Percentiles rank a stretch among this genome's conserved stretches.
phyloP scores from a whole-genome alignment of 129 eudicot species.

The Scalesia atractyloides region DNA sequence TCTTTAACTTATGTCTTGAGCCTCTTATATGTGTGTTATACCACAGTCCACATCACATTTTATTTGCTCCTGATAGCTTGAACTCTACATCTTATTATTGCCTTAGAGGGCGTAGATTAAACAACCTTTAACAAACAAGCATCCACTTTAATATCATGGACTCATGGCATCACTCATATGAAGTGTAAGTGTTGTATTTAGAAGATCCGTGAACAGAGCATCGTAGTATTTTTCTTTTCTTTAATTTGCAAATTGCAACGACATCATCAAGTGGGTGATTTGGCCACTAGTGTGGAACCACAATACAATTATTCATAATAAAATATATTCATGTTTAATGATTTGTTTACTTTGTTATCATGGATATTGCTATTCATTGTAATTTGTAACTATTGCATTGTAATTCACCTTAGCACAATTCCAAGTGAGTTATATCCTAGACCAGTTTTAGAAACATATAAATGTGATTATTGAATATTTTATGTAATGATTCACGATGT shows the following conservation, averaged over 20 bases:
- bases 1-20: background rate
- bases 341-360: background rate
- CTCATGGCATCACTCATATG: no score
- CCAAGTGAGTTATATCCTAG: background rate
- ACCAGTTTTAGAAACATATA: background rate
- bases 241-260: background rate
- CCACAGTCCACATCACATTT: no score
- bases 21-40: background rate
- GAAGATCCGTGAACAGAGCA: background rate
- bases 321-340: background rate
- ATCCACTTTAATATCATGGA: no score
- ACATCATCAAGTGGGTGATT: background rate
- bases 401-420: background rate
- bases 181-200: no score
- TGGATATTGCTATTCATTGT: background rate
- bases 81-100: background rate
- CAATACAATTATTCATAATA: background rate
- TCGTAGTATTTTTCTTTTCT: background rate
- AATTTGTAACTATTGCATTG: no score
- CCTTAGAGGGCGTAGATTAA: background rate
- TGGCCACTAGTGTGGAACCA: background rate
- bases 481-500: background rate
- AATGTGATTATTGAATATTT: background rate
- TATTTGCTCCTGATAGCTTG: background rate
- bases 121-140: no score